Evolutionary conservation across 495 filamentous ascomycete species (phyloP).

Genomic region (Aspergillus bridgeri): DNA sequence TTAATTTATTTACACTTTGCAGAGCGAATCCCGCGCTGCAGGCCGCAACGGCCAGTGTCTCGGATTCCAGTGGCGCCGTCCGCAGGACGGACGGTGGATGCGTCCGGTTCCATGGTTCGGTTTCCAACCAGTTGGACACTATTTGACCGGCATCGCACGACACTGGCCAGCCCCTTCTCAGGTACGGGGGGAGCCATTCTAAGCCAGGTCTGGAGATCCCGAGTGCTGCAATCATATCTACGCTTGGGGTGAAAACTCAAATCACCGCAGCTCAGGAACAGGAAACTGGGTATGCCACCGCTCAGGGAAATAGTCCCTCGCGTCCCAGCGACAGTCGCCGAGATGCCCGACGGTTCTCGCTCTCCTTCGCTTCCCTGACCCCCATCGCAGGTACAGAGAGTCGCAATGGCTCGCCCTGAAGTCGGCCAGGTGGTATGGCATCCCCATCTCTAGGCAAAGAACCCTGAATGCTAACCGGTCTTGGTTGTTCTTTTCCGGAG

Average conservation of each 20-base stretch:
- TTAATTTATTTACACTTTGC: too few relatives aligned
- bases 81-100: background rate
- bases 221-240: background rate
- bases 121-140: background rate
- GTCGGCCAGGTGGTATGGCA: slow-evolving; percentile 19
- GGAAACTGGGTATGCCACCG: background rate
- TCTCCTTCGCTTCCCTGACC: background rate
- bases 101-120: background rate
- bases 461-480: background rate
- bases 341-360: background rate
- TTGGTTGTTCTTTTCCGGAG: background rate
- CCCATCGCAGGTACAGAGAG: background rate
- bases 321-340: too few relatives aligned
- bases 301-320: background rate
- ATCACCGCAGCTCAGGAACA: background rate
- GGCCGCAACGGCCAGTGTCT: background rate
- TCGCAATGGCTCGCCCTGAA: slow-evolving; percentile 15
- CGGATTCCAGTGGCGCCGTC: background rate
- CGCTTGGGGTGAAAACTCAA: background rate
- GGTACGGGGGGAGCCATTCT: background rate
- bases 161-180: background rate
- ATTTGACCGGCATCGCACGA: background rate
- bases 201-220: background rate
- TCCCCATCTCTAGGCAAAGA: background rate
- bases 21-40: too few relatives aligned